Conservation (phyloP, 1,284 basidiomycete genomes). For the Abortiporus biennis region DNA sequence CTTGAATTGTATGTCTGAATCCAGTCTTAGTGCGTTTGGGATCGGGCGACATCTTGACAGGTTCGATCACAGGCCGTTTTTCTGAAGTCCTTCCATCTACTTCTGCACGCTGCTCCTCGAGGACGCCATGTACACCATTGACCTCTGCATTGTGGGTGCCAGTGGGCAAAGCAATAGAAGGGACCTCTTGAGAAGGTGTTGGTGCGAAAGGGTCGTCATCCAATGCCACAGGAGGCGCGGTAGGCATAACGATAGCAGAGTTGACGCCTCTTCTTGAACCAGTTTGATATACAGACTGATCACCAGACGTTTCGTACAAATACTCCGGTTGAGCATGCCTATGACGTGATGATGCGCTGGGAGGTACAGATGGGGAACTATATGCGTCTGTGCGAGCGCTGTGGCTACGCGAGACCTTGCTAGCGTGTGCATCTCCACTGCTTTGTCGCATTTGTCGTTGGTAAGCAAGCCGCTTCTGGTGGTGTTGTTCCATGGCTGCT, state of each 20-base stretch:
- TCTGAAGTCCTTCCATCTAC: slow-evolving; percentile 11
- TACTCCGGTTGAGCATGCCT: slow-evolving; percentile 39
- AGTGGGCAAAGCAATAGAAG: slow-evolving; percentile 1
- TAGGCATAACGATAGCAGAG: slow-evolving; percentile 38
- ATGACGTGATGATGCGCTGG: slow-evolving; percentile 26
- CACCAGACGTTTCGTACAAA: slow-evolving; percentile 45
- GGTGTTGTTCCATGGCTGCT: slow-evolving; percentile 79
- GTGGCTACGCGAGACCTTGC: slow-evolving; percentile 38
- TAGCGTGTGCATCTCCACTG: slow-evolving; percentile 25
- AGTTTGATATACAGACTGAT: slow-evolving; percentile 35
- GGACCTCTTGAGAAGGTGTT: slow-evolving; percentile 14
- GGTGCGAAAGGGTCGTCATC: slow-evolving; percentile 51
- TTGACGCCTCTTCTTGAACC: slow-evolving; percentile 32
- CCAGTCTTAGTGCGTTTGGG: slow-evolving; percentile 34
- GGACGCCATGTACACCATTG: slow-evolving; percentile 6
- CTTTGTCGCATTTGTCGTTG: slow-evolving; percentile 64
- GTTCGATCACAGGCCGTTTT: slow-evolving; percentile 19
- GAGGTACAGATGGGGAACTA: slow-evolving; percentile 19
- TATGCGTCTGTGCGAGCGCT: slow-evolving; percentile 38
- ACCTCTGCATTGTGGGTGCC: slow-evolving; percentile 1
- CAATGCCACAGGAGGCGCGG: slow-evolving; percentile 27
- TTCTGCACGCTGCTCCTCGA: slow-evolving; percentile 11
- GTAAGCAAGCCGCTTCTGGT: slow-evolving; percentile 75
- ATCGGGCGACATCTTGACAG: slow-evolving; percentile 27
- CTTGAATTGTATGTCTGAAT: slow-evolving; percentile 84